These are phyloP conservation scores for Saturnispora bothae DNA, from an alignment of 805 yeast species.

Conservation along the genomic window DNA sequence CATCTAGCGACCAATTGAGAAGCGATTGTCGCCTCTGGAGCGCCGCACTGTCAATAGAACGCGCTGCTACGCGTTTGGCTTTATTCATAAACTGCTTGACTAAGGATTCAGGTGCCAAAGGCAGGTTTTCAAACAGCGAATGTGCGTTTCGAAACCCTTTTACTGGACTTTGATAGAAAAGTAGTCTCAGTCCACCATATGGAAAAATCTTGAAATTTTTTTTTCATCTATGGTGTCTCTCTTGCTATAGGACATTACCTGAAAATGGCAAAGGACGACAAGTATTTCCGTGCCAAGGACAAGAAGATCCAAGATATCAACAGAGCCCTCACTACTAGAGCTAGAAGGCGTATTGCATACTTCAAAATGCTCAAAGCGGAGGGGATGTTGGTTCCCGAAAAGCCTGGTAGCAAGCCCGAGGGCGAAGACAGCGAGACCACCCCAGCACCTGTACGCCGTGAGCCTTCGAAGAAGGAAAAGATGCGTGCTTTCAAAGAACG, in stretches of 20 bases:
- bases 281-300: slow-evolving; percentile 21
- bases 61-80: slow-evolving; percentile 18
- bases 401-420: slow-evolving; percentile 12
- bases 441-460: slow-evolving; percentile 3
- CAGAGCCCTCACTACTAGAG: slow-evolving; percentile 64
- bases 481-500: slow-evolving; percentile 33
- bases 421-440: slow-evolving; percentile 12
- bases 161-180: no score
- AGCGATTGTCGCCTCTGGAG: slow-evolving; percentile 20
- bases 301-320: slow-evolving; percentile 52
- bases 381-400: slow-evolving; percentile 45
- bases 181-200: no score
- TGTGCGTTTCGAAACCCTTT: no score
- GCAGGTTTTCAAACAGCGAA: no score
- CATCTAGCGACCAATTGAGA: slow-evolving; percentile 21
- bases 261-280: slow-evolving; percentile 8
- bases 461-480: slow-evolving; percentile 20
- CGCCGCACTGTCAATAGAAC: slow-evolving; percentile 19
- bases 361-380: slow-evolving; percentile 69
- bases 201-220: no score
- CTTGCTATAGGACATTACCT: no score
- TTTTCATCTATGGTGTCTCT: no score
- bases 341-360: slow-evolving; percentile 71
- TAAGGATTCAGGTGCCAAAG: no score
- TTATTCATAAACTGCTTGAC: no score